Percentiles rank a stretch among this genome's conserved stretches.
phyloP scores from a whole-genome alignment of 495 filamentous ascomycete species.

The Collariella sp. region DNA sequence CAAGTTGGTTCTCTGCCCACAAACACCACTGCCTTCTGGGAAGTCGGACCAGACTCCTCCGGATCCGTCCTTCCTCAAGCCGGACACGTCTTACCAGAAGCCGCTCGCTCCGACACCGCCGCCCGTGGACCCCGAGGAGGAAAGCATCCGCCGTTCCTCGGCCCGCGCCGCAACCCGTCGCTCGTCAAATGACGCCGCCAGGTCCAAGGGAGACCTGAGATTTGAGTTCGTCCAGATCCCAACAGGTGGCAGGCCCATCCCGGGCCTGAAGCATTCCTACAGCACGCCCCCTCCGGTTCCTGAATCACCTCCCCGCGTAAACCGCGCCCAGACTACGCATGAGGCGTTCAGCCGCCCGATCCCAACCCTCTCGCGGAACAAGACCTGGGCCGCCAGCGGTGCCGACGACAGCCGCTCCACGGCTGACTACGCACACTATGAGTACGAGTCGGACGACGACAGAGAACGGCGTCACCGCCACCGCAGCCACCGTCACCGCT shows the following conservation, averaged over 20 bases:
- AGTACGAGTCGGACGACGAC: constrained; percentile 26
- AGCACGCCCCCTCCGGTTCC: constrained; percentile 7
- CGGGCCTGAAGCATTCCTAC: constrained; percentile 27
- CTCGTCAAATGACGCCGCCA: constrained; percentile 34
- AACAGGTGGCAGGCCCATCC: constrained; percentile 20
- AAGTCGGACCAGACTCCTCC: constrained; percentile 27
- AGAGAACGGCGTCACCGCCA: constrained; percentile 15
- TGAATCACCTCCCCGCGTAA: constrained; percentile 26
- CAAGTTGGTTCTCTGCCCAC: constrained; percentile 3
- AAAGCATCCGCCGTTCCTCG: constrained; percentile 20
- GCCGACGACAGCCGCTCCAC: constrained; percentile 1
- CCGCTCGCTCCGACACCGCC: constrained; percentile 31
- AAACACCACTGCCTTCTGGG: constrained; percentile 3
- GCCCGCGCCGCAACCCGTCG: constrained; percentile 29
- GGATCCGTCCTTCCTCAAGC: constrained; percentile 14
- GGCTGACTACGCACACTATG: constrained; percentile 10
- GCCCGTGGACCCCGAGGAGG: constrained; percentile 25
- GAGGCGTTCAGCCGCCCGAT: constrained; percentile 1
- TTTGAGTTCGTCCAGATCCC: constrained; percentile 24
- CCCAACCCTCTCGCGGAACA: constrained; percentile 14
- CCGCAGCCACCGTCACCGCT: constrained; percentile 16
- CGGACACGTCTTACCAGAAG: constrained; percentile 15
- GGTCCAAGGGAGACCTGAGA: constrained; percentile 28
- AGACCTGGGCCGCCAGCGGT: constrained; percentile 18
- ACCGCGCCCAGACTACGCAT: constrained; percentile 21